A percentile compares a stretch with the other conserved stretches of the same genome.
Conservation (phyloP, 805 yeast species). For the Candida michaelii region DNA sequence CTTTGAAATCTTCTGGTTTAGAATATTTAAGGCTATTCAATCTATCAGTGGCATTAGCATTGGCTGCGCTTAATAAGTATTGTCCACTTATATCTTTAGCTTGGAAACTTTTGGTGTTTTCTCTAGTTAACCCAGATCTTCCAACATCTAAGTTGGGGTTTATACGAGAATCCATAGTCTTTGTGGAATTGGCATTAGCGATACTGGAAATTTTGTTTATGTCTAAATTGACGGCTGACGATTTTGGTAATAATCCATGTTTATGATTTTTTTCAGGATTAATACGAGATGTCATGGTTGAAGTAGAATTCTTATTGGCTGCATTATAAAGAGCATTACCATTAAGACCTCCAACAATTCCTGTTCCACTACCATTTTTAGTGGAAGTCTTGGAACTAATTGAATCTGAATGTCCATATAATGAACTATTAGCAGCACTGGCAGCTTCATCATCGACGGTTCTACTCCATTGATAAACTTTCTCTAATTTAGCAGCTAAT, state of each 20-base stretch:
- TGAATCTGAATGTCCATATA: conserved; percentile 15
- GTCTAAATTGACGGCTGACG: conserved; percentile 24
- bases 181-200: conserved; percentile 41
- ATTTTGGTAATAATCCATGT: conserved; percentile 36
- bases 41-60: conserved; percentile 44
- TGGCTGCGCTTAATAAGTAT: conserved; percentile 49
- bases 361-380: conserved; percentile 25
- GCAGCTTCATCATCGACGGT: conserved; percentile 48
- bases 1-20: conserved; percentile 35
- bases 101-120: conserved; percentile 36
- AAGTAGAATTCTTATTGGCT: conserved; percentile 41
- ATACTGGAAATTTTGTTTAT: conserved; percentile 33
- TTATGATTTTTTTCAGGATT: conserved; percentile 40
- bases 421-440: conserved; percentile 45
- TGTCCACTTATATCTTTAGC: conserved; percentile 47
- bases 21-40: conserved; percentile 28
- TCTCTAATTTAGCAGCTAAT: conserved; percentile 39
- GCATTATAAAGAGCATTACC: conserved; percentile 29
- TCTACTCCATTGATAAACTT: conserved; percentile 51
- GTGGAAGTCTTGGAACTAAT: conserved; percentile 18
- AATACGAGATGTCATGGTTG: conserved; percentile 45
- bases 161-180: conserved; percentile 39
- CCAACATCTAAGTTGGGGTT: conserved; percentile 40
- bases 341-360: conserved; percentile 29
- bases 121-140: conserved; percentile 38